These are phyloP conservation scores for Trametes polyzona DNA, from an alignment of 1,284 basidiomycete genomes.

Conservation along the genomic window DNA sequence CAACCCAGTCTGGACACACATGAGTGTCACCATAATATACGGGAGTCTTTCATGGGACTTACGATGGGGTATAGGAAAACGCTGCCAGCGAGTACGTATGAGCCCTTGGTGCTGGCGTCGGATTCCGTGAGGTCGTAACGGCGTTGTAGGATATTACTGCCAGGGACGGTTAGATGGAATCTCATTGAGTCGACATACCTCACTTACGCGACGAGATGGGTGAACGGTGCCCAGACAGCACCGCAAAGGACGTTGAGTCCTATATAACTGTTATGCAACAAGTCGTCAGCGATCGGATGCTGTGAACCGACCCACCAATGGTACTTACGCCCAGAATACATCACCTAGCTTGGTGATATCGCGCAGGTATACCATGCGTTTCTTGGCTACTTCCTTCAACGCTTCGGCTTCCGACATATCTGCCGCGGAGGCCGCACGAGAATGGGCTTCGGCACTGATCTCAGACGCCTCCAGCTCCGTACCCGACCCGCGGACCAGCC, in stretches of 20 bases:
- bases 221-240: slow-evolving; percentile 79
- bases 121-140: slow-evolving; percentile 66
- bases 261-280: slow-evolving; percentile 65
- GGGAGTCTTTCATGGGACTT: slow-evolving; percentile 23
- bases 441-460: slow-evolving; percentile 52
- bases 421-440: slow-evolving; percentile 37
- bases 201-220: slow-evolving; percentile 73
- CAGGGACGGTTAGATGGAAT: not conserved
- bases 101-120: slow-evolving; percentile 66
- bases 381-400: slow-evolving; percentile 66
- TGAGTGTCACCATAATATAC: not conserved
- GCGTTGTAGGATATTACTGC: slow-evolving; percentile 74
- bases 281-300: slow-evolving; percentile 1
- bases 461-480: slow-evolving; percentile 69
- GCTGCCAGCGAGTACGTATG: slow-evolving; percentile 75
- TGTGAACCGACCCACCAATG: not conserved
- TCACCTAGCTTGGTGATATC: slow-evolving; percentile 73
- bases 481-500: slow-evolving; percentile 61
- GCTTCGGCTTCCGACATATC: slow-evolving; percentile 60
- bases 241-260: slow-evolving; percentile 75
- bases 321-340: slow-evolving; percentile 78
- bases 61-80: slow-evolving; percentile 77
- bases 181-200: not conserved
- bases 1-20: slow-evolving; percentile 56
- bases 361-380: slow-evolving; percentile 59